Conservation (phyloP, 2,329 filamentous ascomycete genomes). For the Botrytis sinoallii region DNA sequence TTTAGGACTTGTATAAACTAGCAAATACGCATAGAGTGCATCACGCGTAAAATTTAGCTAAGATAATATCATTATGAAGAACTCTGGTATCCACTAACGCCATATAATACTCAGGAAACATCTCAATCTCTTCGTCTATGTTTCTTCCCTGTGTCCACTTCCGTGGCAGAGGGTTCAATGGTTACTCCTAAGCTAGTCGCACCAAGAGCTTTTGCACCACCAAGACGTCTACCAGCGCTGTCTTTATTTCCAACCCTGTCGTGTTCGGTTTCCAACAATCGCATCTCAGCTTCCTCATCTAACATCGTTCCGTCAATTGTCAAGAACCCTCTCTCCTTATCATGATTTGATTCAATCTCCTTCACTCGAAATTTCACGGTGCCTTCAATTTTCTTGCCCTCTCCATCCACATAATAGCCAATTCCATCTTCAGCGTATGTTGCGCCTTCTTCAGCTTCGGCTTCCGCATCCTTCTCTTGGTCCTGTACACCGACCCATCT, state of each 20-base stretch:
- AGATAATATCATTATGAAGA: slow-evolving; percentile 17
- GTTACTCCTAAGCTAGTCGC: slow-evolving; percentile 35
- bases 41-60: neutral
- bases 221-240: slow-evolving; percentile 42
- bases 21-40: neutral
- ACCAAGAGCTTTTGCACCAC: slow-evolving; percentile 34
- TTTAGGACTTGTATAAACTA: neutral
- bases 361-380: slow-evolving; percentile 74
- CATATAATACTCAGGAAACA: neutral
- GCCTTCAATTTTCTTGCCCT: slow-evolving; percentile 67
- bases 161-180: slow-evolving; percentile 28
- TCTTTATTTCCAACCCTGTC: slow-evolving; percentile 40
- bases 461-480: slow-evolving; percentile 36
- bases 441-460: slow-evolving; percentile 39
- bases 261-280: slow-evolving; percentile 54
- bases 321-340: slow-evolving; percentile 73
- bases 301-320: slow-evolving; percentile 89
- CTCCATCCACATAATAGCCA: slow-evolving; percentile 73
- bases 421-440: slow-evolving; percentile 53
- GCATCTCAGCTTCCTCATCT: slow-evolving; percentile 61
- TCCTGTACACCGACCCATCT: slow-evolving; percentile 62
- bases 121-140: slow-evolving; percentile 15
- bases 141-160: slow-evolving; percentile 17
- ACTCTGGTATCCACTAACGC: slow-evolving; percentile 19
- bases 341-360: slow-evolving; percentile 78